Base-by-base conservation (phyloP, 202 grass and related monocot genomes). In the Carex arenaria region DNA sequence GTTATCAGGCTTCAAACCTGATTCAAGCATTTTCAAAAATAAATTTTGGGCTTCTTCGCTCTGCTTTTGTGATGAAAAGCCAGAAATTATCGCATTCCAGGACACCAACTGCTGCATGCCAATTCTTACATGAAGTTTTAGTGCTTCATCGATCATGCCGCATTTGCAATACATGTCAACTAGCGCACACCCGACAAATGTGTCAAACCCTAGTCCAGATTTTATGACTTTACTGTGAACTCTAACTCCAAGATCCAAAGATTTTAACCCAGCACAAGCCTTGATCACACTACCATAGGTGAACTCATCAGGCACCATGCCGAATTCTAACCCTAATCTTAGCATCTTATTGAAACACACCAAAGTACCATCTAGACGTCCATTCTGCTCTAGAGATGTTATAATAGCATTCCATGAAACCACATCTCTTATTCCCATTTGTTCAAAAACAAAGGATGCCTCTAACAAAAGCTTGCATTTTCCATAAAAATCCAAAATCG, bases 101-200 rank as follows among this genome's bases (percentile, higher is more conserved):
- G 90, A 94, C 79, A 94, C 87, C 82, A 89, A 87, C 43, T 87
- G 78, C 80, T 91, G 84, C 55, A 80, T 82, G 40, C 89, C 87
- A 4, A 94, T 91, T 88, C 84, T 94, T 4, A 83, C 66, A 85
- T 94, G 94, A 85, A 97, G 94, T 72, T 97, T 93, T 81, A 85
- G 87, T 56, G 89, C 94, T 84, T 97, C 94, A 14, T 62, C 11
- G 20, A 91, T 90, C 87, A 89, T 87, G 40, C 92, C 82, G 47
- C 92, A 94, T 61, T 97, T 94, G 82, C 94, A 93, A 80, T 97
- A 97, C 94, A 94, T 94, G 80, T 91, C 92, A 90, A 97, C 85
- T 88, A 93, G 82, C 81, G 89, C 86, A 91, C 92, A 94, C 38
- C 67, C 87, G 42, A 97, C 79, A 84, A 97, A 97, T 38, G 79